A percentile compares a stretch with the other conserved stretches of the same genome.
phyloP scores from a whole-genome alignment of 805 yeast genomes.

The Brettanomyces anomalus region DNA sequence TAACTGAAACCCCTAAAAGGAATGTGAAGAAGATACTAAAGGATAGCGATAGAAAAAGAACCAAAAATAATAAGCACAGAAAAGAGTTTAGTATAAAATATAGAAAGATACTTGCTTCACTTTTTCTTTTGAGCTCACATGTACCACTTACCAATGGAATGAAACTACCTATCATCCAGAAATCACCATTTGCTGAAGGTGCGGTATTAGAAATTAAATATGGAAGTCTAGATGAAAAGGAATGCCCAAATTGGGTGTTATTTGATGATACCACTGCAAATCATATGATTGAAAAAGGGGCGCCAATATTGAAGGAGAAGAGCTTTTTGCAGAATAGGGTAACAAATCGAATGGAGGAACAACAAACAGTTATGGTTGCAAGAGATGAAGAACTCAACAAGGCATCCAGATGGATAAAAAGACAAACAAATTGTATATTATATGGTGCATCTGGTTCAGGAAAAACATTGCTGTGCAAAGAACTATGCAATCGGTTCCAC shows the following conservation, averaged over 20 bases:
- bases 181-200: conserved; percentile 29
- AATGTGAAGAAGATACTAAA: background rate
- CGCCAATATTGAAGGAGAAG: conserved; percentile 35
- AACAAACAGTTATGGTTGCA: conserved; percentile 41
- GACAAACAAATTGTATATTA: conserved; percentile 40
- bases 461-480: conserved; percentile 48
- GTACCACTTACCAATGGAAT: conserved; percentile 39
- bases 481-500: conserved; percentile 30
- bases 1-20: conserved; percentile 27
- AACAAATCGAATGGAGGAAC: background rate
- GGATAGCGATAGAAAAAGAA: conserved; percentile 20
- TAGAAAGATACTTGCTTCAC: background rate
- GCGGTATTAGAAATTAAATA: no score
- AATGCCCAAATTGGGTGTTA: conserved; percentile 5
- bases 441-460: conserved; percentile 81
- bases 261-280: background rate
- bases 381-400: conserved; percentile 37
- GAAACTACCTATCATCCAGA: conserved; percentile 42
- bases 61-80: conserved; percentile 15
- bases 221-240: background rate
- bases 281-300: conserved; percentile 37
- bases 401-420: conserved; percentile 27
- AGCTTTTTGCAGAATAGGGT: conserved; percentile 26
- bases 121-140: background rate
- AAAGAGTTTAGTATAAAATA: conserved; percentile 1